Evolutionary conservation across 148 eudicot species (phyloP).

Genomic region (Chenopodium formosanum): DNA sequence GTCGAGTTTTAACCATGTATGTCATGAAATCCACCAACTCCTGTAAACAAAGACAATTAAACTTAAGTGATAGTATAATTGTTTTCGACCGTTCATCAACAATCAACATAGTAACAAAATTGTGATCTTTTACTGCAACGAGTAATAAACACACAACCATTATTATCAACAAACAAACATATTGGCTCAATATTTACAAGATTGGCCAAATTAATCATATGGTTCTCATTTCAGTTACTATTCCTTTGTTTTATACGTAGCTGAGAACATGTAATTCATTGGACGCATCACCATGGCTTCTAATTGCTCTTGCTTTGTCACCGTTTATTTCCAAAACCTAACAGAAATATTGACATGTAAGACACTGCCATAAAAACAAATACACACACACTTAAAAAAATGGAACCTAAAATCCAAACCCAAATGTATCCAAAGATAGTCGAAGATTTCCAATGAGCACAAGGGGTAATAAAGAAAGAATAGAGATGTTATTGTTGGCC

Average conservation of each 20-base stretch:
- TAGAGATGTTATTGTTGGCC: too few species aligned
- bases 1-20: too few species aligned
- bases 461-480: neutral
- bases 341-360: neutral
- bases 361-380: too few species aligned
- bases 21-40: too few species aligned
- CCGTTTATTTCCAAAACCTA: conserved; percentile 88
- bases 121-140: too few species aligned
- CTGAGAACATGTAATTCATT: conserved; percentile 63
- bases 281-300: conserved; percentile 45
- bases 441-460: neutral
- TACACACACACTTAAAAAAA: too few species aligned
- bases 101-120: too few species aligned
- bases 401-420: neutral
- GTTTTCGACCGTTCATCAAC: too few species aligned
- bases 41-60: too few species aligned
- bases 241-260: conserved; percentile 40
- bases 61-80: too few species aligned
- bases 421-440: neutral
- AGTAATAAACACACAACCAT: too few species aligned
- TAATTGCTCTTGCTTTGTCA: conserved; percentile 63
- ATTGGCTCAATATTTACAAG: neutral
- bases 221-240: neutral
- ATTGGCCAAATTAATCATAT: neutral
- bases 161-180: neutral